Evolutionary conservation across 768 basidiomycete genomes (phyloP), one percentile per base, ranked within the genome.

Genomic region (Leucocoprinus leucothites): DNA sequence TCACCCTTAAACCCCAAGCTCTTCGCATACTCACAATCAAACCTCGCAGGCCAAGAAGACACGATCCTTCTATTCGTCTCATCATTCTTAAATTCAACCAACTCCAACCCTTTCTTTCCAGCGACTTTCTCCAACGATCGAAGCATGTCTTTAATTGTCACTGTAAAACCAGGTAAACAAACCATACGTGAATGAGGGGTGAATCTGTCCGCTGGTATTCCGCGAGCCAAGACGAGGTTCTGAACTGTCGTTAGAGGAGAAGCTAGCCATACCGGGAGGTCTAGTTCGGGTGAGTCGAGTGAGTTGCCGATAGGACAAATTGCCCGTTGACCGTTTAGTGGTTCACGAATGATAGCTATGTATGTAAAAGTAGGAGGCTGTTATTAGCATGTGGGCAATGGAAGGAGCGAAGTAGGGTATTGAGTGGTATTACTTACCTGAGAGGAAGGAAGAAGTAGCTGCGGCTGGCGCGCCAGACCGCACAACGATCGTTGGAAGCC

Each of bases 151-250:
- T 76, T 71, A 1, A 84, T 76, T 1, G 77, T 82, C 9, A 79
- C 71, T 1, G 79, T 82, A 65, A 85, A 81, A 0, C 85, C 85
- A 1, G 85, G 85, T 3, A 84, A 65, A 59, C 80, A 84, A 41
- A 84, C 74, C 11, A 79, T 79, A 48, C 84, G 74, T 0, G 76
- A 78, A 65, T 81, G 77, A 2, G 66, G 25, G 7, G 65, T 44
- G 58, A 83, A 79, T 11, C 63, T 65, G 8, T 65, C 63, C 1
- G 78, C 71, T 8, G 76, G 72, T 51, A 86, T 62, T 50, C 73
- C 69, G 58, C 75, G 72, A 4, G 80, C 79, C 51, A 70, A 66
- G 31, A 80, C 65, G 53, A 86, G 71, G 64, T 86, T 86, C 48
- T 70, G 63, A 54, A 83, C 71, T 6, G 82, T 80, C n/a, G 78